Base-by-base conservation (phyloP, 192 early-diverging fungal genomes). In the Globomyces pollinis-pini region DNA sequence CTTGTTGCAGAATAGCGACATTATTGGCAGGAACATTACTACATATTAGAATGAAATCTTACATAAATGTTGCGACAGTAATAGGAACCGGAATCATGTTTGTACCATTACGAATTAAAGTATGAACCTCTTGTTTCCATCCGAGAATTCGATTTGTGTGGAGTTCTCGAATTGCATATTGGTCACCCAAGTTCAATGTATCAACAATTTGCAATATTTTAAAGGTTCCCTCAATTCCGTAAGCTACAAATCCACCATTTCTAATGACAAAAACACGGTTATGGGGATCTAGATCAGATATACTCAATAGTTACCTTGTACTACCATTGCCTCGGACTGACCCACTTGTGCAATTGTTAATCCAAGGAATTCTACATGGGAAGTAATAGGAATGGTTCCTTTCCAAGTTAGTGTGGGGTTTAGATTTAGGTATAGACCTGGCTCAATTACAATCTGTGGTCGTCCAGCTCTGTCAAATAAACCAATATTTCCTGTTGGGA, bases 11-110 rank as follows among this genome's bases (percentile, higher is more conserved):
- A 29, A 77, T 61, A 8, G 64, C 47, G 16, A 72, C 63, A 34
- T 76, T 76, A 38, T 76, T 76, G n/a, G 73, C 75, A n/a, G 75
- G 75, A n/a, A 76, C 63, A 47, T 69, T 64, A 35, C n/a, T n/a
- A n/a, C n/a, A n/a, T n/a, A n/a, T n/a, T n/a, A n/a, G n/a, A n/a
- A n/a, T n/a, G n/a, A n/a, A n/a, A n/a, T n/a, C n/a, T n/a, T n/a
- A n/a, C 44, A 77, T 65, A 38, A 77, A 77, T 1, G 73, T 76
- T 16, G 73, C 72, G 29, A 75, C 73, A 8, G 61, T 65, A 54
- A 43, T 32, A 12, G 36, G 12, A 20, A 31, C 24, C 30, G 12
- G 15, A 9, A 18, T 21, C 1, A 11, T 23, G 6, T 18, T 20
- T 18, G 8, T 50, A n/a, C 23, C 23, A 15, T 47, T 26, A 64